Percentiles rank a stretch among this genome's conserved stretches.
Evolutionary conservation across 2,329 filamentous ascomycete genomes (phyloP).

Genomic region (Fusarium sp.): DNA sequence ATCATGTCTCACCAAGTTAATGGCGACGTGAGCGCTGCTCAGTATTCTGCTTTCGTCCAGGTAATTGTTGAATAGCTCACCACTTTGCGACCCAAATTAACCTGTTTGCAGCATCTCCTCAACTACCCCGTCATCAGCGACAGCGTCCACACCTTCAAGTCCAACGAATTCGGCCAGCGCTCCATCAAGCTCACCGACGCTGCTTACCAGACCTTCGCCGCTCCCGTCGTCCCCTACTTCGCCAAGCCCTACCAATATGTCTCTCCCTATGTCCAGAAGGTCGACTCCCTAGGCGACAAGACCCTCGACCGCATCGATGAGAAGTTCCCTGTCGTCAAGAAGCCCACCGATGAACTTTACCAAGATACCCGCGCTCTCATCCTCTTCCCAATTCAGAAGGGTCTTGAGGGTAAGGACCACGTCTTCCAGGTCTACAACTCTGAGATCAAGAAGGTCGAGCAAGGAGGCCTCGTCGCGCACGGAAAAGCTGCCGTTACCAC

Average conservation of each 20-base stretch:
- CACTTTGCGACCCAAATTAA: not conserved
- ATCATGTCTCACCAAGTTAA: slow-evolving; percentile 59
- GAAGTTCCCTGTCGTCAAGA: slow-evolving; percentile 77
- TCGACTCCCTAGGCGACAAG: slow-evolving; percentile 78
- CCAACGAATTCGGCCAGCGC: slow-evolving; percentile 84
- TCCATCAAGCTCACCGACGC: slow-evolving; percentile 79
- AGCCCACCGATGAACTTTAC: slow-evolving; percentile 76
- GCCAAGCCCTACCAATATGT: slow-evolving; percentile 82
- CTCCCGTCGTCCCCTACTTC: slow-evolving; percentile 76
- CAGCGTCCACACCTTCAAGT: slow-evolving; percentile 79
- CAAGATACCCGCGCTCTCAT: slow-evolving; percentile 69
- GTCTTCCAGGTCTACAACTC: slow-evolving; percentile 64
- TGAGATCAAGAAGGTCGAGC: slow-evolving; percentile 71
- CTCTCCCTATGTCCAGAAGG: slow-evolving; percentile 84
- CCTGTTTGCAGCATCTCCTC: slow-evolving; percentile 73
- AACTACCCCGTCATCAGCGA: slow-evolving; percentile 87
- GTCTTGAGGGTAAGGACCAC: slow-evolving; percentile 69
- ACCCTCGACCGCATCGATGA: slow-evolving; percentile 75
- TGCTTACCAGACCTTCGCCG: slow-evolving; percentile 79
- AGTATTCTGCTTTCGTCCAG: slow-evolving; percentile 60
- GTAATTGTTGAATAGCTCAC: slow-evolving; percentile 30
- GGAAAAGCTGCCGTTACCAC: slow-evolving; percentile 77
- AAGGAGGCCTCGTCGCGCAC: slow-evolving; percentile 70
- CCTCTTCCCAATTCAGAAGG: slow-evolving; percentile 70
- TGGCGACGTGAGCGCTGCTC: slow-evolving; percentile 57